Evolutionary conservation across 2,329 filamentous ascomycete species (phyloP).

Genomic region (Dothistroma septosporum): DNA sequence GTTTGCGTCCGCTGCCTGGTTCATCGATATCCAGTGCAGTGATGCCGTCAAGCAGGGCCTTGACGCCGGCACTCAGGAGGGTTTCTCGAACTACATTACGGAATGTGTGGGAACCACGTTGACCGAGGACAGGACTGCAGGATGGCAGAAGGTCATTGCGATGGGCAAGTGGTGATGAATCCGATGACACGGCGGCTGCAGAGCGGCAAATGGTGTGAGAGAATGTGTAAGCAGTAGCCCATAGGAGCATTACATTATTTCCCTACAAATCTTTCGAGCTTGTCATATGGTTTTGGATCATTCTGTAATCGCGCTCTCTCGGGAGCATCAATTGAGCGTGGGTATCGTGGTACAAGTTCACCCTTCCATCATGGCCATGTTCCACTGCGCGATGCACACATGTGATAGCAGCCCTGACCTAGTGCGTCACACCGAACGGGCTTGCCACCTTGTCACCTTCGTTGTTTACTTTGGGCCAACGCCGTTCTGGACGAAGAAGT

Average conservation of each 20-base stretch:
- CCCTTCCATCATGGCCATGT: neutral
- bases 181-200: too few relatives aligned
- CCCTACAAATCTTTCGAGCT: neutral
- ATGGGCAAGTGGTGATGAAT: conserved; percentile 22
- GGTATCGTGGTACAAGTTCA: neutral
- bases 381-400: neutral
- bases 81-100: conserved; percentile 53
- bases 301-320: neutral
- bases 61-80: conserved; percentile 44
- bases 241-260: conserved; percentile 1
- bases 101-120: conserved; percentile 51
- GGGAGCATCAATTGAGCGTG: neutral
- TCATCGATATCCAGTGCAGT: conserved; percentile 53
- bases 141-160: conserved; percentile 49
- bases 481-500: conserved; percentile 30
- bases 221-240: neutral
- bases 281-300: neutral
- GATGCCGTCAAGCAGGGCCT: conserved; percentile 43
- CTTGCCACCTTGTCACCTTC: neutral
- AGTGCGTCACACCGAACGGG: neutral
- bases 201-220: neutral
- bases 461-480: neutral
- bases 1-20: conserved; percentile 61
- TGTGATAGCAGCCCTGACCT: neutral
- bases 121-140: conserved; percentile 44